A percentile compares a stretch with the other conserved stretches of the same genome.
These are phyloP conservation scores for Melaleuca alternifolia DNA, from an alignment of 345 rosid species.

Conservation along the genomic window DNA sequence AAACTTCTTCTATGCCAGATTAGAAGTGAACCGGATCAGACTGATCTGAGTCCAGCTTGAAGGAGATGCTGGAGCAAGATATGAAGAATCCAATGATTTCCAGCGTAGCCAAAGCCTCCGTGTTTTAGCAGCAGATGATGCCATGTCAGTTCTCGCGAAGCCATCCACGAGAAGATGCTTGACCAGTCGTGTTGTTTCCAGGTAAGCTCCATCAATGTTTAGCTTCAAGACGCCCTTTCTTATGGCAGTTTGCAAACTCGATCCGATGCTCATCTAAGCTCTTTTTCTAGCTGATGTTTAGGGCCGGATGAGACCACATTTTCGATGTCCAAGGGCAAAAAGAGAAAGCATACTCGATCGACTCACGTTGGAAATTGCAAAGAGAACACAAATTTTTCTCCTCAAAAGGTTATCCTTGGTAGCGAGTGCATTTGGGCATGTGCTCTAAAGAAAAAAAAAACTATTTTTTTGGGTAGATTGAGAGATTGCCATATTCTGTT, in stretches of 20 bases:
- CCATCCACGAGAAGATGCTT: no score
- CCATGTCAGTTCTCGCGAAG: no score
- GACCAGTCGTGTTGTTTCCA: no score
- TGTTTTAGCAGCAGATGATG: no score
- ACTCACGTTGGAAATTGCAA: background rate
- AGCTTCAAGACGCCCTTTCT: background rate
- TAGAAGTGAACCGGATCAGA: background rate
- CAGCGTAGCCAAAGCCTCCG: no score
- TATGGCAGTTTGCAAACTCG: background rate
- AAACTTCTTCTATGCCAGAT: background rate
- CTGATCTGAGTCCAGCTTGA: no score
- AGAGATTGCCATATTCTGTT: background rate
- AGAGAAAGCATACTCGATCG: background rate
- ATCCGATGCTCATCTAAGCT: background rate
- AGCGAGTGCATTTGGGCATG: background rate
- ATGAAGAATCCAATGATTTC: no score
- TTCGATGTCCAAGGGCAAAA: background rate
- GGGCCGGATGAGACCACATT: background rate
- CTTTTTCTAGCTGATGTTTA: background rate
- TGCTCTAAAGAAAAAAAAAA: background rate
- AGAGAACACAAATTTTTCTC: background rate
- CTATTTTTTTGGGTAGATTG: background rate
- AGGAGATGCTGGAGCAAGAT: no score
- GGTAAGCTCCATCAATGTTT: background rate
- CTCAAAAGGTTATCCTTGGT: background rate